Evolutionary conservation across 495 filamentous ascomycete genomes (phyloP).

Genomic region (Penicillium angulare): DNA sequence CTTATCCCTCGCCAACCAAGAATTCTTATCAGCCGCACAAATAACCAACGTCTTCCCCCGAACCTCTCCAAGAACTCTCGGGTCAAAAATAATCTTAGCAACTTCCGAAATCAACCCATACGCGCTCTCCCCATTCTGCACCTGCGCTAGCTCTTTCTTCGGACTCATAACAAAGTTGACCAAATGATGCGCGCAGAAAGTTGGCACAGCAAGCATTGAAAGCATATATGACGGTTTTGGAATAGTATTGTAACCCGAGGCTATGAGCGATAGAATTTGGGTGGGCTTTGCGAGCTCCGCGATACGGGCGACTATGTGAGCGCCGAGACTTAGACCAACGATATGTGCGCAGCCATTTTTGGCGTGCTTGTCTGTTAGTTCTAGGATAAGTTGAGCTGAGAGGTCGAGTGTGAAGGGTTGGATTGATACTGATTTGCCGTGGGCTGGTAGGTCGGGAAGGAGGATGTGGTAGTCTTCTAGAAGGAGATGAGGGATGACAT

Average conservation of each 20-base stretch:
- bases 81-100: constrained; percentile 1
- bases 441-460: constrained; percentile 16
- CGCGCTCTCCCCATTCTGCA: constrained; percentile 3
- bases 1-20: constrained; percentile 1
- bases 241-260: constrained; percentile 11
- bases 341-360: constrained; percentile 8
- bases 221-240: background rate
- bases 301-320: constrained; percentile 10
- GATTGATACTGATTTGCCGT: constrained; percentile 13
- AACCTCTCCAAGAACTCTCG: constrained; percentile 1
- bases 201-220: background rate
- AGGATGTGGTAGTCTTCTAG: constrained; percentile 13
- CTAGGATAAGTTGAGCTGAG: background rate
- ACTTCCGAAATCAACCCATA: constrained; percentile 3
- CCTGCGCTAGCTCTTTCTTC: background rate
- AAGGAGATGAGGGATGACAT: constrained; percentile 10
- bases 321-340: constrained; percentile 14
- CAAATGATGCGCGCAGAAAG: background rate
- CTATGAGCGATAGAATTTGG: constrained; percentile 1
- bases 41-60: constrained; percentile 1
- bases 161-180: background rate
- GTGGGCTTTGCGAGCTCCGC: constrained; percentile 2
- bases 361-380: constrained; percentile 10
- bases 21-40: background rate
- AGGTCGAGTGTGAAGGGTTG: constrained; percentile 11